These are phyloP conservation scores for Astrothelium macrocarpum DNA, from an alignment of 495 filamentous ascomycete genomes.

Conservation along the genomic window DNA sequence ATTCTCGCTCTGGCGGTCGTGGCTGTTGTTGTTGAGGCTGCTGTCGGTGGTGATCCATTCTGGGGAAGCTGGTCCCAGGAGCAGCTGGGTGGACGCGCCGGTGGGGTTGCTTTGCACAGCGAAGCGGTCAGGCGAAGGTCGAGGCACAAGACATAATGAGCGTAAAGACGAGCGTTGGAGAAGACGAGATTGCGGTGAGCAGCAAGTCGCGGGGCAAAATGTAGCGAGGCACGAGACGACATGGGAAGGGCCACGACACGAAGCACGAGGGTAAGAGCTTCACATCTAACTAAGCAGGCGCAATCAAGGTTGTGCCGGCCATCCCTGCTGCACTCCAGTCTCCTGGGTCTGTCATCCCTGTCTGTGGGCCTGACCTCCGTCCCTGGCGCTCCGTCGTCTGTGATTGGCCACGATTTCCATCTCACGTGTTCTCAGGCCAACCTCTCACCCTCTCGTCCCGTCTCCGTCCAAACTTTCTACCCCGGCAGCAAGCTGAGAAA, in stretches of 20 bases:
- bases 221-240: conserved; percentile 1
- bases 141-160: background rate
- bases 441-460: background rate
- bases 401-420: background rate
- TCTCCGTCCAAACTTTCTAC: background rate
- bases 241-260: too few relatives aligned
- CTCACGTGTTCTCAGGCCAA: conserved; percentile 1
- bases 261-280: background rate
- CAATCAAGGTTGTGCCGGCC: conserved; percentile 1
- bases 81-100: background rate
- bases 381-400: background rate
- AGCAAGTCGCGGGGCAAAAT: background rate
- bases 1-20: conserved; percentile 25
- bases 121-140: background rate
- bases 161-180: too few relatives aligned
- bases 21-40: conserved; percentile 21
- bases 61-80: conserved; percentile 1
- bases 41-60: conserved; percentile 25
- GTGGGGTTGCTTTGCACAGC: background rate
- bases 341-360: background rate
- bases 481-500: too few relatives aligned
- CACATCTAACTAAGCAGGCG: background rate
- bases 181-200: conserved; percentile 4
- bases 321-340: background rate
- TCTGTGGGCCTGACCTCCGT: background rate